These are phyloP conservation scores for Diplodia seriata DNA, from an alignment of 2,329 filamentous ascomycete genomes.

Conservation along the genomic window DNA sequence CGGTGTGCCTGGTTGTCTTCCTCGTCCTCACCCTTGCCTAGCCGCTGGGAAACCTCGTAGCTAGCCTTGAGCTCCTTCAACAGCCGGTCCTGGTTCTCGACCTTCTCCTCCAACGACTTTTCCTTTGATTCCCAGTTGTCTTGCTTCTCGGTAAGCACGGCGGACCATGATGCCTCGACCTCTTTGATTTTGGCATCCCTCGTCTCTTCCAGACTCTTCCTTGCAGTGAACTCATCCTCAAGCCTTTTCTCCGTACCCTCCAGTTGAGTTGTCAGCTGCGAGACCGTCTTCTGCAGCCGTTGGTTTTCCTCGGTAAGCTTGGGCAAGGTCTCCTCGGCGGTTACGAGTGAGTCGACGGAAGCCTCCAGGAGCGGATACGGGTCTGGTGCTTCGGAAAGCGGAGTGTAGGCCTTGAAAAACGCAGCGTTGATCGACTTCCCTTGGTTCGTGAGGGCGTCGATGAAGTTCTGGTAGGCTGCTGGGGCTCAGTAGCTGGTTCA, in stretches of 20 bases:
- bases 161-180: constrained; percentile 87
- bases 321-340: constrained; percentile 90
- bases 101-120: constrained; percentile 86
- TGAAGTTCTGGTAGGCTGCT: constrained; percentile 93
- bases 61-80: constrained; percentile 95
- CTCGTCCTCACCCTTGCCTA: constrained; percentile 73
- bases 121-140: constrained; percentile 98
- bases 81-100: constrained; percentile 90
- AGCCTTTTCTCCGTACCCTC: constrained; percentile 82
- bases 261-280: constrained; percentile 77
- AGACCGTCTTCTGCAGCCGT: constrained; percentile 80
- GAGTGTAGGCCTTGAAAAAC: constrained; percentile 91
- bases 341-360: constrained; percentile 89
- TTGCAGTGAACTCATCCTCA: constrained; percentile 75
- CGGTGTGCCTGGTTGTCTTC: constrained; percentile 64
- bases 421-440: constrained; percentile 92
- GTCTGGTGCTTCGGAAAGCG: constrained; percentile 92
- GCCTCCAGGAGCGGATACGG: constrained; percentile 96
- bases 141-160: constrained; percentile 89
- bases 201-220: constrained; percentile 77
- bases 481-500: constrained; percentile 36
- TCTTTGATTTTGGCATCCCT: constrained; percentile 85
- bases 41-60: constrained; percentile 92
- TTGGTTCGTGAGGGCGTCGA: constrained; percentile 94
- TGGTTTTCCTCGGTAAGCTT: constrained; percentile 88